phyloP scores from a whole-genome alignment of 805 yeast species.

The Suhomyces pyralidae region DNA sequence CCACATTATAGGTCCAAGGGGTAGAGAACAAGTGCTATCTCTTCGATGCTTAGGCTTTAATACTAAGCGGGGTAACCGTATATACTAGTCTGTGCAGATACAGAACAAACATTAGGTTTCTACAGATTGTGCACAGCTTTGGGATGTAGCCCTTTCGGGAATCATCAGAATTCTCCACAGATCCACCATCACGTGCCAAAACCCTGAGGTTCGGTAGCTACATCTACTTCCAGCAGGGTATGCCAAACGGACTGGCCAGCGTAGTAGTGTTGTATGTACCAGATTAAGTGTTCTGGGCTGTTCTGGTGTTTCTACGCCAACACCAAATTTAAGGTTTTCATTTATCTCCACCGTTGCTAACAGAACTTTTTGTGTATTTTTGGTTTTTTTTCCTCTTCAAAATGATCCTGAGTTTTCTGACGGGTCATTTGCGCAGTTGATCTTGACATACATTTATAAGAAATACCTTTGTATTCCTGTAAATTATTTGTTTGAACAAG shows the following conservation, averaged over 20 bases:
- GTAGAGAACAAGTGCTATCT: neutral
- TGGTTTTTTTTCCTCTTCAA: constrained; percentile 1
- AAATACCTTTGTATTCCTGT: neutral
- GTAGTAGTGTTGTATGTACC: neutral
- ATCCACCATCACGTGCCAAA: neutral
- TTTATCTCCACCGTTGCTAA: constrained; percentile 4
- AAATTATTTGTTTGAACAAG: neutral
- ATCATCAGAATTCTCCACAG: neutral
- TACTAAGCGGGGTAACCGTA: neutral
- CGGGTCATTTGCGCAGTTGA: constrained; percentile 2
- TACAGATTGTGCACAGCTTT: neutral
- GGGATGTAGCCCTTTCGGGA: neutral
- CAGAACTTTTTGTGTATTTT: neutral
- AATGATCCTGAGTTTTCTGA: constrained; percentile 3
- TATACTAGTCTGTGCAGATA: neutral
- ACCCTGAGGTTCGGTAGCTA: neutral
- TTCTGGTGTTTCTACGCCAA: neutral
- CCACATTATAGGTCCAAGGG: neutral
- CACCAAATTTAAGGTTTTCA: neutral
- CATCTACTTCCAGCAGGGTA: neutral
- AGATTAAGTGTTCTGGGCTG: neutral
- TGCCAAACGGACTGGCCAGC: neutral
- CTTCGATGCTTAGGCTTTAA: neutral
- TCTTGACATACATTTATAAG: neutral
- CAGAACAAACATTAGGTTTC: neutral